phyloP scores from a whole-genome alignment of 2,329 filamentous ascomycete species.

The Fusarium cicatricum region DNA sequence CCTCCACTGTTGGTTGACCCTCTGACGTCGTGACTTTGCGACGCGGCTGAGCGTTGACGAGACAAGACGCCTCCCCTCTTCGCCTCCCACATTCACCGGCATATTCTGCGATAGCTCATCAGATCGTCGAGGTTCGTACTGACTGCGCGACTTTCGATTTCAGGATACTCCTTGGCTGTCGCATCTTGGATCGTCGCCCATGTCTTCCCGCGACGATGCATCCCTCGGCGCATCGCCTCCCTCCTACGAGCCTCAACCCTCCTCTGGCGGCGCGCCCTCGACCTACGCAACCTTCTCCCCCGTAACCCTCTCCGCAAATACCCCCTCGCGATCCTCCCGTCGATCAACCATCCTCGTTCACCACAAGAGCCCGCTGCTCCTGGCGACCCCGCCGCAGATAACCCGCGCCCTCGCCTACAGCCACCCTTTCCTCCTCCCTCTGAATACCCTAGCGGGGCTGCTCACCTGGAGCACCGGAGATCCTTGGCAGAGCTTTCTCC shows the following conservation, averaged over 20 bases:
- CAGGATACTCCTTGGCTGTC: constrained; percentile 61
- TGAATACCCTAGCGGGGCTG: constrained; percentile 86
- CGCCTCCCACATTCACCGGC: not conserved
- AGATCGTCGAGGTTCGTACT: constrained; percentile 13
- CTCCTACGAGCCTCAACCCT: constrained; percentile 41
- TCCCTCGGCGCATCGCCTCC: constrained; percentile 47
- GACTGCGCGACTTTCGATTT: constrained; percentile 20
- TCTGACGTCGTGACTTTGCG: constrained; percentile 31
- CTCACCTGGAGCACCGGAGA: constrained; percentile 94
- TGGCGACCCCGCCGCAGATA: constrained; percentile 93
- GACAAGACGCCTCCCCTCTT: constrained; percentile 3
- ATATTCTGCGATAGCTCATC: not conserved
- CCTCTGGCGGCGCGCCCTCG: constrained; percentile 60
- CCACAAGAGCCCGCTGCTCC: constrained; percentile 91
- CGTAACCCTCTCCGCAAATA: constrained; percentile 74
- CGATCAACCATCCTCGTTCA: constrained; percentile 94
- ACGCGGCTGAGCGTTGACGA: constrained; percentile 28
- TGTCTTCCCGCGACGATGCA: constrained; percentile 51
- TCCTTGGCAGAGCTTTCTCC: constrained; percentile 94
- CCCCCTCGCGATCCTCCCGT: constrained; percentile 68
- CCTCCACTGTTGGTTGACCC: constrained; percentile 25
- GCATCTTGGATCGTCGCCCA: constrained; percentile 50
- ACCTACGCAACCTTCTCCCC: constrained; percentile 94
- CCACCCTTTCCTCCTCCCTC: constrained; percentile 88
- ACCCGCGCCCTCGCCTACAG: constrained; percentile 95